phyloP scores from a whole-genome alignment of 441 rosid genomes.

The Populus trichocarpa region DNA sequence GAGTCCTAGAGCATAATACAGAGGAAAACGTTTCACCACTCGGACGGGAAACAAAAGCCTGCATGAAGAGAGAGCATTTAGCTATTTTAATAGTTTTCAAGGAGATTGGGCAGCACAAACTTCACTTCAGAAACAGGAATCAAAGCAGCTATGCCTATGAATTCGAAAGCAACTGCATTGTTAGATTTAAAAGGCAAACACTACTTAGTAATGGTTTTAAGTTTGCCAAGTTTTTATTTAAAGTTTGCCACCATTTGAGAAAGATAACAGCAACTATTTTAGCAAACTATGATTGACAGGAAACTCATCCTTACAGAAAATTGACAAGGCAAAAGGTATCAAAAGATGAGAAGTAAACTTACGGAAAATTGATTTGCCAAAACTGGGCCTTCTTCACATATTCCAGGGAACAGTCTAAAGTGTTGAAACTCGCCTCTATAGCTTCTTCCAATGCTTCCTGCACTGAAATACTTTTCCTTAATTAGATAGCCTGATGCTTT shows the following conservation, averaged over 20 bases:
- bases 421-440: slow-evolving; percentile 82
- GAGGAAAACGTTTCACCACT: slow-evolving; percentile 58
- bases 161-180: not conserved
- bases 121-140: not conserved
- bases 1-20: slow-evolving; percentile 66
- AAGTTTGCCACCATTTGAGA: not conserved
- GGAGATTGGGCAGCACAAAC: not conserved
- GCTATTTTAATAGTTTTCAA: not conserved
- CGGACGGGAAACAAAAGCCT: slow-evolving; percentile 84
- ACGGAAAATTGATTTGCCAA: slow-evolving; percentile 91
- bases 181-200: not conserved
- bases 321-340: not conserved
- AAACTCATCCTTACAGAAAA: no score
- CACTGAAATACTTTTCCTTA: slow-evolving; percentile 28
- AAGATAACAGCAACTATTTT: not conserved
- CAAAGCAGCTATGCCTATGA: not conserved
- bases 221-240: no score
- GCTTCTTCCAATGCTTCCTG: slow-evolving; percentile 96
- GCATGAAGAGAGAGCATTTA: slow-evolving; percentile 1
- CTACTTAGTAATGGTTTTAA: not conserved
- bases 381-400: slow-evolving; percentile 67
- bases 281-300: not conserved
- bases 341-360: slow-evolving; percentile 30
- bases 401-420: slow-evolving; percentile 69
- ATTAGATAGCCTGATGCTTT: slow-evolving; percentile 1